These are phyloP conservation scores for Nicotiana rustica DNA, from an alignment of 305 asterid genomes.

Conservation along the genomic window DNA sequence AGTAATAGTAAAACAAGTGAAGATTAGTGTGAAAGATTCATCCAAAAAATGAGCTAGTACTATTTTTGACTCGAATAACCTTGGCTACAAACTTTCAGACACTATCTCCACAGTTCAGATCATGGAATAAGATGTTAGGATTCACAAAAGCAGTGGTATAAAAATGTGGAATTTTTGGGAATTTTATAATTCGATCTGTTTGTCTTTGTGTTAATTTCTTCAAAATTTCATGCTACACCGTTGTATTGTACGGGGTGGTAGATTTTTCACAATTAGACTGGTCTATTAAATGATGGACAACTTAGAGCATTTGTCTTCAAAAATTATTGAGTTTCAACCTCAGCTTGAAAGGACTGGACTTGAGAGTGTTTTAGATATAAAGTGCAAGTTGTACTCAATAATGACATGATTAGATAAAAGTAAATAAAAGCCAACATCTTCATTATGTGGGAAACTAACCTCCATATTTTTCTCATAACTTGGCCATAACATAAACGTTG, in stretches of 20 bases:
- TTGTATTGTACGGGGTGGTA: not conserved
- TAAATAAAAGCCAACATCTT: not conserved
- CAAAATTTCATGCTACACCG: no score
- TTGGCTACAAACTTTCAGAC: no score
- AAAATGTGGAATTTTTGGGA: no score
- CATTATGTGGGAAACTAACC: not conserved
- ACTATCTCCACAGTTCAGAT: no score
- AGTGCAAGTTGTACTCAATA: not conserved
- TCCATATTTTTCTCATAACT: not conserved
- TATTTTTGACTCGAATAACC: no score
- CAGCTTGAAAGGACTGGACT: not conserved
- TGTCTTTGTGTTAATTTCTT: no score
- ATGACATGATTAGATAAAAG: not conserved
- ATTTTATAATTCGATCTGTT: no score
- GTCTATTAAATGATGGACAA: not conserved
- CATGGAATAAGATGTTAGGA: no score
- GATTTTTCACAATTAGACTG: not conserved
- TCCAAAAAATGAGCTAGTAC: no score
- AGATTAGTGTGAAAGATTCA: no score
- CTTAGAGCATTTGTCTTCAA: not conserved
- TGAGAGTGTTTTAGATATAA: not conserved
- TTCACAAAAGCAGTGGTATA: no score
- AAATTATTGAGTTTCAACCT: not conserved
- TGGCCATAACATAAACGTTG: constrained; percentile 1
- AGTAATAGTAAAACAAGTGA: no score